phyloP scores from a whole-genome alignment of 371 early-diverging fungal genomes.

The Mortierella sp. region DNA sequence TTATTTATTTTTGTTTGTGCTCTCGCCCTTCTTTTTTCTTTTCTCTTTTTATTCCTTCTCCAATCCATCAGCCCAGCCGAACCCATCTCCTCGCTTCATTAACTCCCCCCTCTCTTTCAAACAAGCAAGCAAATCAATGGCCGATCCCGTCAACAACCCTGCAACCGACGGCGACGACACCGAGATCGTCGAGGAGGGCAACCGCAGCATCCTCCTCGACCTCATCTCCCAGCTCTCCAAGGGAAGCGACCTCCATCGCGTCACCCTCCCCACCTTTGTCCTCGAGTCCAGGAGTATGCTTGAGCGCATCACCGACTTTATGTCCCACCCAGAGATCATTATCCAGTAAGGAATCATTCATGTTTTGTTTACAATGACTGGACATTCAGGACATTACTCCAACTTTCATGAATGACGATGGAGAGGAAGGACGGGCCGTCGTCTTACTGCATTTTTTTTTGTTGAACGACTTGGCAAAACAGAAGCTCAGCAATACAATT shows the following conservation, averaged over 20 bases:
- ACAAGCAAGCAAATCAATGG: slow-evolving; percentile 18
- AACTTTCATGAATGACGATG: not conserved
- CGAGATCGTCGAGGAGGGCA: slow-evolving; percentile 92
- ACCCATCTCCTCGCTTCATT: not conserved
- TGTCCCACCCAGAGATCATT: slow-evolving; percentile 93
- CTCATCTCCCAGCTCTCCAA: slow-evolving; percentile 91
- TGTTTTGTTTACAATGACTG: not conserved
- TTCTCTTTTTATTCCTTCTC: not conserved
- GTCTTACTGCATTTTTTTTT: not conserved
- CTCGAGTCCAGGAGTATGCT: slow-evolving; percentile 96
- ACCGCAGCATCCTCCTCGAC: slow-evolving; percentile 87
- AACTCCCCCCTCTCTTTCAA: not conserved
- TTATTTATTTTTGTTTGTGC: slow-evolving; percentile 1
- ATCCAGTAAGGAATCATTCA: slow-evolving; percentile 72
- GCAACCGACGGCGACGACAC: slow-evolving; percentile 64
- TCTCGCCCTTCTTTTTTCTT: not conserved
- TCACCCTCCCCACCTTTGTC: slow-evolving; percentile 97
- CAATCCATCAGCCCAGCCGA: slow-evolving; percentile 7
- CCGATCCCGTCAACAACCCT: slow-evolving; percentile 25
- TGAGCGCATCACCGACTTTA: slow-evolving; percentile 96
- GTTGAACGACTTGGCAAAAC: not conserved
- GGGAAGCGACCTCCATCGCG: slow-evolving; percentile 90
- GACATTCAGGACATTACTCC: not conserved
- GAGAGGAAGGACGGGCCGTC: not conserved
- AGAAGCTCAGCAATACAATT: too few species aligned